Evolutionary conservation across 164 flowering plant genomes (phyloP).

Genomic region (Tetracentron sinense): DNA sequence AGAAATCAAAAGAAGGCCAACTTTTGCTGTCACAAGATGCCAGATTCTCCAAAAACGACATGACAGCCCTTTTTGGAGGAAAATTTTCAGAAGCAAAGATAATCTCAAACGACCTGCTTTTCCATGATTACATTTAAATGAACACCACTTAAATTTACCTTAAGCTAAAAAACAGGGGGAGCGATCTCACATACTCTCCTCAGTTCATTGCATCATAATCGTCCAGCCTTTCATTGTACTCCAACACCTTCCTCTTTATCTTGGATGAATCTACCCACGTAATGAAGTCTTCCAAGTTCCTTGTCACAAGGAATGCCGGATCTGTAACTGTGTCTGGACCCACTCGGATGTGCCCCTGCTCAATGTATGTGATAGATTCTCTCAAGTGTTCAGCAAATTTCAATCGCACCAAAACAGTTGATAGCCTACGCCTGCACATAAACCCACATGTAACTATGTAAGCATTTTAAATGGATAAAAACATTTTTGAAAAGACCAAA

Average conservation of each 20-base stretch:
- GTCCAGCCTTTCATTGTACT: constrained; percentile 82
- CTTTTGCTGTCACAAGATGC: background rate
- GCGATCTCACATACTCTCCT: constrained; percentile 10
- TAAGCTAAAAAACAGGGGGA: background rate
- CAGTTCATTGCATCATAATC: constrained; percentile 77
- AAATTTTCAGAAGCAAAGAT: background rate
- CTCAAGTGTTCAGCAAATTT: constrained; percentile 84
- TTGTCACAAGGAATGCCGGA: constrained; percentile 89
- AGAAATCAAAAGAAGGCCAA: too few relatives aligned
- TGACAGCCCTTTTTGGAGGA: background rate
- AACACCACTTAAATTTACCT: background rate
- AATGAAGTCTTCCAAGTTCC: constrained; percentile 91
- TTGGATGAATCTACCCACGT: constrained; percentile 94
- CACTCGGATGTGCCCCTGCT: constrained; percentile 89
- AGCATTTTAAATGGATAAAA: background rate
- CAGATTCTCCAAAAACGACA: background rate
- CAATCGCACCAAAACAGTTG: constrained; percentile 58
- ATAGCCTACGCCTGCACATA: constrained; percentile 60
- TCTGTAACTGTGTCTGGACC: constrained; percentile 93
- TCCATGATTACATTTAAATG: background rate
- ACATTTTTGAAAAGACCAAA: background rate
- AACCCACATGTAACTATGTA: background rate
- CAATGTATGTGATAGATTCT: constrained; percentile 86
- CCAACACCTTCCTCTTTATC: constrained; percentile 80
- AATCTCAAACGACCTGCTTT: background rate